Base-by-base conservation (phyloP, 208 protist species). In the Crithidia expoeki region DNA sequence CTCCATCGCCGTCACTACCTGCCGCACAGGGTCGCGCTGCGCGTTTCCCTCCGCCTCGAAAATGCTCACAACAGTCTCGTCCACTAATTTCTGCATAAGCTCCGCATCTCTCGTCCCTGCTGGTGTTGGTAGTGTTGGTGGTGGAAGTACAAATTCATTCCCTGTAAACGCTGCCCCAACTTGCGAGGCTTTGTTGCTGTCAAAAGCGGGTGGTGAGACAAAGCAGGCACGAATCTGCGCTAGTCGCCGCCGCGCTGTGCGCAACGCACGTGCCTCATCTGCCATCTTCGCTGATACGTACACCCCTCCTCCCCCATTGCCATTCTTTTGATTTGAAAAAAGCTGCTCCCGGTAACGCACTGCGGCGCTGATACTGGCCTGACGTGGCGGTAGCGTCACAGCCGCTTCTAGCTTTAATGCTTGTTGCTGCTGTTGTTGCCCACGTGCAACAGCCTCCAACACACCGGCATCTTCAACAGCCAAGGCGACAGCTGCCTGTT, bases 201-300 rank as follows among this genome's bases (percentile, higher is more conserved):
- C 44, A 64, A 44, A n/a, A 9, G 55, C n/a, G 17, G 68, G 33
- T 19, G 68, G 62, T 2, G 51, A 17, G 6, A 64, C 28, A 36
- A 65, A 81, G 51, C 55, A 77, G 16, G 49, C 69, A 1, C 66
- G 76, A 11, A 83, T 73, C 27, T 62, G 68, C 23, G 76, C 73
- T 30, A 93, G 66, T 25, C 88, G 84, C 1, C 38, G 52, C 25
- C 88, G 71, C 5, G 83, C 83, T n/a, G 80, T 69, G 16, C 55
- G 52, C 46, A 81, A 73, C 33, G 76, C 78, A 27, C 55, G 72
- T 34, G 85, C 88, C 59, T 89, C 77, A 4, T 57, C 78, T 0
- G 74, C 83, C 73, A 84, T 70, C 16, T 32, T 42, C 11, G 73
- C 63, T 11, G 73, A 76, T 9, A 84, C 66, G 27, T 50, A 60